Evolutionary conservation across 345 rosid species (phyloP).

Genomic region (Boechera stricta): DNA sequence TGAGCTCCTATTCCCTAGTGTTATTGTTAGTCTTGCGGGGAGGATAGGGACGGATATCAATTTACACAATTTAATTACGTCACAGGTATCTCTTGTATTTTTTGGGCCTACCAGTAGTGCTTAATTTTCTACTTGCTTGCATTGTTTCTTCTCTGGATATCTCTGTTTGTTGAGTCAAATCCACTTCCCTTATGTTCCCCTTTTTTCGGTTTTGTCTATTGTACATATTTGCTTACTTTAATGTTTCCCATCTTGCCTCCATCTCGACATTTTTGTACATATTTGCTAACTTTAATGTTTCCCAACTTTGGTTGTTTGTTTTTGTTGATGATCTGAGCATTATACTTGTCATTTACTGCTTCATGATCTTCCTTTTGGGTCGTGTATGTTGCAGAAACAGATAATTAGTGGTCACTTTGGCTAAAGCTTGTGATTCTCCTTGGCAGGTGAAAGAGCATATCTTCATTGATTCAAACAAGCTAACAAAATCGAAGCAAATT

Average conservation of each 20-base stretch:
- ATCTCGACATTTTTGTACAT: conserved; percentile 17
- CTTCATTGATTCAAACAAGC: conserved; percentile 69
- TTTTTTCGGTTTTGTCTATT: background rate
- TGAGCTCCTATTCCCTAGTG: conserved; percentile 81
- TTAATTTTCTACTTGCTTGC: background rate
- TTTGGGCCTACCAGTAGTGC: background rate
- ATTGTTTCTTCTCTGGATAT: conserved; percentile 21
- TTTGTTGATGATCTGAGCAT: conserved; percentile 6
- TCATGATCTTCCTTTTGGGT: conserved; percentile 8
- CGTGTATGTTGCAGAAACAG: conserved; percentile 17
- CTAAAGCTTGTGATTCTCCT: conserved; percentile 32
- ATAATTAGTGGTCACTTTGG: conserved; percentile 10
- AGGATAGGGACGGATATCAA: conserved; percentile 58
- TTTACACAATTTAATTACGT: conserved; percentile 65
- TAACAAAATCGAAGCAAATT: conserved; percentile 87
- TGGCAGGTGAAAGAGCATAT: conserved; percentile 78
- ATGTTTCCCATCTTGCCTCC: conserved; percentile 4
- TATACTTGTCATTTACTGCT: conserved; percentile 11
- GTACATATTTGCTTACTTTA: conserved; percentile 5
- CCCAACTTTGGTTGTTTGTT: conserved; percentile 4
- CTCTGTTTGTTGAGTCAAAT: conserved; percentile 18
- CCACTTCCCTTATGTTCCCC: background rate
- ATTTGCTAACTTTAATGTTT: conserved; percentile 12
- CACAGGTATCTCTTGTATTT: conserved; percentile 58
- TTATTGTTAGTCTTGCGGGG: conserved; percentile 74